Conservation (phyloP, 2,329 filamentous ascomycete species). For the Aspergillus felis region DNA sequence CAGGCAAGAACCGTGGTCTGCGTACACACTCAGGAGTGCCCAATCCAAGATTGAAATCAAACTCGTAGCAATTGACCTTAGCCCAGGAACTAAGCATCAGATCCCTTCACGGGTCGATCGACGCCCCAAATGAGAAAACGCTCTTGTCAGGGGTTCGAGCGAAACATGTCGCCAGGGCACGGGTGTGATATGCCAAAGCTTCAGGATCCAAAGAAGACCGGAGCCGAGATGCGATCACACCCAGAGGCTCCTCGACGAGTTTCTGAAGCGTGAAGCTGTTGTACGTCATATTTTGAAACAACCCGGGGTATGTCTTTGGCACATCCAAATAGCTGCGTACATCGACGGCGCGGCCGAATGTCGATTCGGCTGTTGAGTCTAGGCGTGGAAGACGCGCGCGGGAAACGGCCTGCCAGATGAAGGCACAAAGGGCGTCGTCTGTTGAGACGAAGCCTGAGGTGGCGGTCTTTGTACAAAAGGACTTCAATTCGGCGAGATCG, state of each 20-base stretch:
- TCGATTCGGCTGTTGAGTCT: slow-evolving; percentile 16
- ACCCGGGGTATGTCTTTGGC: slow-evolving; percentile 45
- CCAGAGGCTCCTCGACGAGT: slow-evolving; percentile 29
- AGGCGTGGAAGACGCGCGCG: slow-evolving; percentile 41
- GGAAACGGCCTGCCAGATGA: slow-evolving; percentile 48
- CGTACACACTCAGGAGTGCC: slow-evolving; percentile 48
- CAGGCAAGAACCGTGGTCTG: slow-evolving; percentile 44
- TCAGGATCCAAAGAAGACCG: slow-evolving; percentile 38
- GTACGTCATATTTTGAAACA: slow-evolving; percentile 48
- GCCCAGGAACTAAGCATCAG: slow-evolving; percentile 56
- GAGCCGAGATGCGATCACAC: slow-evolving; percentile 36
- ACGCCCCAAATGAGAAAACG: slow-evolving; percentile 19
- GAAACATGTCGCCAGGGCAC: slow-evolving; percentile 42
- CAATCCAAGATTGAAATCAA: slow-evolving; percentile 46
- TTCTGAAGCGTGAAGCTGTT: slow-evolving; percentile 28
- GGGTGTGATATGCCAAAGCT: slow-evolving; percentile 34
- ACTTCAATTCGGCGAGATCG: slow-evolving; percentile 42
- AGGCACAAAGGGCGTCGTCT: slow-evolving; percentile 51
- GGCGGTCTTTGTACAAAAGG: slow-evolving; percentile 20
- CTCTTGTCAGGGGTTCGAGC: slow-evolving; percentile 31
- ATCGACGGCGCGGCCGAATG: slow-evolving; percentile 49
- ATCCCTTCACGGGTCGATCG: slow-evolving; percentile 38
- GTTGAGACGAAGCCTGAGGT: slow-evolving; percentile 45
- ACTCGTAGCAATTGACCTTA: slow-evolving; percentile 42
- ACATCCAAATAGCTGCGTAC: slow-evolving; percentile 43